Conservation (phyloP, 345 rosid genomes). For the Bretschneidera sinensis region DNA sequence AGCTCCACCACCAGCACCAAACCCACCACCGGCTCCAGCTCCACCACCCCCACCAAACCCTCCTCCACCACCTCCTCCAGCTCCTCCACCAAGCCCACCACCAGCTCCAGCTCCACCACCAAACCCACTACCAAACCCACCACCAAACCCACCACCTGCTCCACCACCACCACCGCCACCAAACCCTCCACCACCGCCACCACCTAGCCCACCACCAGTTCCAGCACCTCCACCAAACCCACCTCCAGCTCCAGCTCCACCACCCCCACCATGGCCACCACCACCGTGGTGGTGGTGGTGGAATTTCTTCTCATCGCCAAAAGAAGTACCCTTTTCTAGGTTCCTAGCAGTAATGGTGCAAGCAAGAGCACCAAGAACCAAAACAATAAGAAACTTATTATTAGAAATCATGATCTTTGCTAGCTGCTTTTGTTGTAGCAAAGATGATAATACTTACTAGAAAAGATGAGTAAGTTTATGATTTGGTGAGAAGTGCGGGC, state of each 20-base stretch:
- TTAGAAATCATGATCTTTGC: constrained; percentile 11
- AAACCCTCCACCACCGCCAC: not conserved
- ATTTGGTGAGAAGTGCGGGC: constrained; percentile 17
- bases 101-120: too few relatives aligned
- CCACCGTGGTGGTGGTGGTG: constrained; percentile 22
- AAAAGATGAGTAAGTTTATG: too few relatives aligned
- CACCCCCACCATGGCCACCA: too few relatives aligned
- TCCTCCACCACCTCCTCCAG: too few relatives aligned
- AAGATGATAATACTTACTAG: not conserved
- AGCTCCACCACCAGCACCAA: constrained; percentile 22
- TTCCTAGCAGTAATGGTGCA: constrained; percentile 32
- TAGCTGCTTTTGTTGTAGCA: not conserved
- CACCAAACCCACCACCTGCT: too few relatives aligned
- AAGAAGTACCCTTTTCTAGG: constrained; percentile 19
- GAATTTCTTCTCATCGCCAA: constrained; percentile 39
- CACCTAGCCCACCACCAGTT: too few relatives aligned
- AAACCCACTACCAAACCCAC: too few relatives aligned
- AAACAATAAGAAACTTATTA: constrained; percentile 30
- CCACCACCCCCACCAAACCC: too few relatives aligned
- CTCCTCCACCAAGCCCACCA: too few relatives aligned
- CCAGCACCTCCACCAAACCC: too few relatives aligned
- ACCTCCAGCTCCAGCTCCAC: too few relatives aligned
- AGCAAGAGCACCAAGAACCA: constrained; percentile 33
- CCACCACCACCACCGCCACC: not conserved
- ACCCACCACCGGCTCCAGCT: too few relatives aligned